Conservation (phyloP, 495 filamentous ascomycete genomes). For the Tuber indicum region DNA sequence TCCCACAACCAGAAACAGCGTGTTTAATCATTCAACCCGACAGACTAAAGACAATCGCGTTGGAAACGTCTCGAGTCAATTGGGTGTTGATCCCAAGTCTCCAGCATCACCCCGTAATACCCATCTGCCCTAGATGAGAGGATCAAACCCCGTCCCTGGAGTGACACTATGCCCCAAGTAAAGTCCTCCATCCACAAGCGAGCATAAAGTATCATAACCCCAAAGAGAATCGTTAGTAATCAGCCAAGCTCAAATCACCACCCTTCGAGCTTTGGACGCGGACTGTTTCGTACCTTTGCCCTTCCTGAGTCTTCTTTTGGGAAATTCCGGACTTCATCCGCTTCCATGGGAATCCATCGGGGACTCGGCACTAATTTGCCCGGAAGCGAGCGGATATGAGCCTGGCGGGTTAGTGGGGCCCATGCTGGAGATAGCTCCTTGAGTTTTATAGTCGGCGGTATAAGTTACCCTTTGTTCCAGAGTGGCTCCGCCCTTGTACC, state of each 20-base stretch:
- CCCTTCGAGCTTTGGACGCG: background rate
- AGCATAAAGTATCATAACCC: background rate
- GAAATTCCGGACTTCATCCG: background rate
- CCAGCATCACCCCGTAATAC: background rate
- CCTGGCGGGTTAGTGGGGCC: too few species aligned
- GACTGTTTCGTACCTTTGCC: background rate
- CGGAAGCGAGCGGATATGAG: background rate
- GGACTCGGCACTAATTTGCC: background rate
- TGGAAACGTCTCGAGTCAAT: too few species aligned
- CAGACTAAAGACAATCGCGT: too few species aligned
- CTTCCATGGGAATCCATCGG: background rate
- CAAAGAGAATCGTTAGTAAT: background rate
- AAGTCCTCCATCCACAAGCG: background rate
- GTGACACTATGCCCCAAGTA: background rate
- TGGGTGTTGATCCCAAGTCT: too few species aligned
- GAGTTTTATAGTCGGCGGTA: background rate
- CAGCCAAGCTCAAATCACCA: background rate
- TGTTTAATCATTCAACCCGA: too few species aligned
- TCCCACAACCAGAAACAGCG: too few species aligned
- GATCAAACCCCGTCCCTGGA: background rate
- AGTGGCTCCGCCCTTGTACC: background rate
- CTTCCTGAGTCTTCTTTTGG: background rate
- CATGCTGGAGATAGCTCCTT: background rate
- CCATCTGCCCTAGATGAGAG: background rate
- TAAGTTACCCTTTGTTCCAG: background rate